Conservation (phyloP, 148 eudicot genomes). For the Vaccinium corymbosum region DNA sequence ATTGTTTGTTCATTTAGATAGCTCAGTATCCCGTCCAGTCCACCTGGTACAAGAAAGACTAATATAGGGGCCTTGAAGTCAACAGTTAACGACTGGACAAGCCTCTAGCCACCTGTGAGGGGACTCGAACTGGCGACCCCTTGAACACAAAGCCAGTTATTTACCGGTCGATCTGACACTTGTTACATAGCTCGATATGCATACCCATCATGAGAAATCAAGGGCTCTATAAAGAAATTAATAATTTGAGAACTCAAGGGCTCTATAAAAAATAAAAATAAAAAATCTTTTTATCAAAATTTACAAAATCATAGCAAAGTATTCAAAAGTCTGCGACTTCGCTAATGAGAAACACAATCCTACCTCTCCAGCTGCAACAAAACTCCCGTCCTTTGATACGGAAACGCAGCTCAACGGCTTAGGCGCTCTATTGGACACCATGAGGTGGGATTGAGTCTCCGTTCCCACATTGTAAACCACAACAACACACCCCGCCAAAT, state of each 20-base stretch:
- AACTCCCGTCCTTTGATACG: conserved; percentile 35
- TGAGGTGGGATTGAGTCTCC: conserved; percentile 39
- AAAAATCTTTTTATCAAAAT: background rate
- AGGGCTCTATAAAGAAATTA: too few relatives aligned
- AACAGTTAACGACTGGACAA: background rate
- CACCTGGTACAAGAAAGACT: background rate
- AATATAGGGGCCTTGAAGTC: background rate
- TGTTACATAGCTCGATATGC: too few relatives aligned
- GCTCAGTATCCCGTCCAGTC: background rate
- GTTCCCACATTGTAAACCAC: conserved; percentile 47
- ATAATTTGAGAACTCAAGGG: too few relatives aligned
- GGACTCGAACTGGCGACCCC: background rate
- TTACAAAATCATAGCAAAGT: background rate
- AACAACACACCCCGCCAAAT: conserved; percentile 51
- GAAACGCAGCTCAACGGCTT: conserved; percentile 52
- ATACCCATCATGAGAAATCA: too few relatives aligned
- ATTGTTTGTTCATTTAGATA: too few relatives aligned
- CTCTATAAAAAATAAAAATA: too few relatives aligned
- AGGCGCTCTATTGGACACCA: conserved; percentile 39
- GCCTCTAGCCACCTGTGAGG: background rate
- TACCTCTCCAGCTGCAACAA: conserved; percentile 65
- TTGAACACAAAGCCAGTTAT: background rate
- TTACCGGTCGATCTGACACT: background rate
- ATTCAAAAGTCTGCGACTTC: background rate
- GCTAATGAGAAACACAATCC: background rate